phyloP scores from a whole-genome alignment of 2,329 filamentous ascomycete genomes.

The Cladosporium sp. region DNA sequence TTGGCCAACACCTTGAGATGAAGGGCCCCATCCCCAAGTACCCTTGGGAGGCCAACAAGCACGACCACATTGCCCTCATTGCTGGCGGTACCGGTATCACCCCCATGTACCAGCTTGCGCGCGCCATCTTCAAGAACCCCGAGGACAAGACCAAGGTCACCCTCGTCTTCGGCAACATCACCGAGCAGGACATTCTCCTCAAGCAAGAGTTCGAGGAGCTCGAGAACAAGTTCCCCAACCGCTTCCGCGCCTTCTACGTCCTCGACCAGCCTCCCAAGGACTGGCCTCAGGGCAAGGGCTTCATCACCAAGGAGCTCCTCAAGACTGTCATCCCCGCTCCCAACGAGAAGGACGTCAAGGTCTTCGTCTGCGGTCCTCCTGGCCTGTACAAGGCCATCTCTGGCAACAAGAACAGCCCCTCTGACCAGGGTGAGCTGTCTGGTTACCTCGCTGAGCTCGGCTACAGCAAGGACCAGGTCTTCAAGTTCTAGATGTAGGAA shows the following conservation, averaged over 20 bases:
- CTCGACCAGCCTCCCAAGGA: conserved; percentile 77
- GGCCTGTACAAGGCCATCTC: conserved; percentile 90
- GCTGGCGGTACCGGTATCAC: conserved; percentile 97
- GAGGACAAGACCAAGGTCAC: conserved; percentile 97
- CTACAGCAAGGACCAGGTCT: conserved; percentile 83
- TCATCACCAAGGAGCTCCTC: conserved; percentile 82
- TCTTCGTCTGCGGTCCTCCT: conserved; percentile 93
- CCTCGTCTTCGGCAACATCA: conserved; percentile 85
- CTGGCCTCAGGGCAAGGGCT: conserved; percentile 73
- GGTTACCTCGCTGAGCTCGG: conserved; percentile 81
- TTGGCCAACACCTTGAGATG: conserved; percentile 79
- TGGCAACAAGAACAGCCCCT: conserved; percentile 83
- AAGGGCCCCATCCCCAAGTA: conserved; percentile 97
- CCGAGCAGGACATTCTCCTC: conserved; percentile 85
- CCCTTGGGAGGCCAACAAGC: conserved; percentile 83
- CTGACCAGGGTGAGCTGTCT: conserved; percentile 85
- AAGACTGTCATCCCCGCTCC: conserved; percentile 94
- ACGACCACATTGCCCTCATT: conserved; percentile 77
- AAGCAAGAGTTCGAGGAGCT: conserved; percentile 79
- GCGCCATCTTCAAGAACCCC: conserved; percentile 91
- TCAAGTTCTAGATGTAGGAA: conserved; percentile 68
- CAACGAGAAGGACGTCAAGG: conserved; percentile 85
- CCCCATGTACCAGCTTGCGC: conserved; percentile 93
- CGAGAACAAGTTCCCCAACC: conserved; percentile 91
- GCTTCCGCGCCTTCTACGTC: conserved; percentile 92